Conservation (phyloP, 2,329 filamentous ascomycete species). For the Teratosphaeriaceae sp. region DNA sequence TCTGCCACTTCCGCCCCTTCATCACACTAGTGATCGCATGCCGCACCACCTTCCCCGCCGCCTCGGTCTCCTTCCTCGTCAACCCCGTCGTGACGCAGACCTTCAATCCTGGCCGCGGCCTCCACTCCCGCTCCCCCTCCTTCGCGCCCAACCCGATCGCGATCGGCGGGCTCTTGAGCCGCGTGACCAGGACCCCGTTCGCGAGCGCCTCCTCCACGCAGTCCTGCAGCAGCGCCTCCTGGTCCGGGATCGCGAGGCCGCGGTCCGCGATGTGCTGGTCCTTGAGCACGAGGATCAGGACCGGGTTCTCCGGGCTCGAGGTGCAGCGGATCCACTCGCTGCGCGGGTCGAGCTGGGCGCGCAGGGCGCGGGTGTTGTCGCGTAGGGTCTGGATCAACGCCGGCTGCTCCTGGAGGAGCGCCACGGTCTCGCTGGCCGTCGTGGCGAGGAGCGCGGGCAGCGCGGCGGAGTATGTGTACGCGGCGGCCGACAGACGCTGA, state of each 20-base stretch:
- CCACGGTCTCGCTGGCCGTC: slow-evolving; percentile 88
- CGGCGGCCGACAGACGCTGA: slow-evolving; percentile 84
- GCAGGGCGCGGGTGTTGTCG: slow-evolving; percentile 82
- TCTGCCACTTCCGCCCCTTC: slow-evolving; percentile 38
- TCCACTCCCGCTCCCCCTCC: slow-evolving; percentile 56
- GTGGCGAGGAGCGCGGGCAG: slow-evolving; percentile 89
- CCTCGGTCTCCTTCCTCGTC: slow-evolving; percentile 92
- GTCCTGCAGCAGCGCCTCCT: slow-evolving; percentile 80
- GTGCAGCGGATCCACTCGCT: slow-evolving; percentile 88
- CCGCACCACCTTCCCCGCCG: slow-evolving; percentile 78
- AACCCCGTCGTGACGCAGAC: slow-evolving; percentile 83
- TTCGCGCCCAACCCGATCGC: slow-evolving; percentile 55
- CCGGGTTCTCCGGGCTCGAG: slow-evolving; percentile 75
- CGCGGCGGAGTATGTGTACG: slow-evolving; percentile 94
- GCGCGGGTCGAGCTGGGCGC: slow-evolving; percentile 78
- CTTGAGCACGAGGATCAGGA: slow-evolving; percentile 79
- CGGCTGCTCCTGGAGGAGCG: slow-evolving; percentile 77
- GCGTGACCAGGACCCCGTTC: slow-evolving; percentile 84
- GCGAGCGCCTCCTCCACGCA: slow-evolving; percentile 88
- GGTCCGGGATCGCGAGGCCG: slow-evolving; percentile 61
- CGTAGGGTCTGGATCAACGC: slow-evolving; percentile 72
- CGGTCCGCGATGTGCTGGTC: slow-evolving; percentile 69
- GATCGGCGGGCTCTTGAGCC: slow-evolving; percentile 68
- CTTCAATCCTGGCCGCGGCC: slow-evolving; percentile 75
- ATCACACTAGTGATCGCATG: slow-evolving; percentile 94